Percentiles rank a stretch among this genome's conserved stretches.
Evolutionary conservation across 257 asterid species (phyloP).

Genomic region (Fraxinus excelsior): DNA sequence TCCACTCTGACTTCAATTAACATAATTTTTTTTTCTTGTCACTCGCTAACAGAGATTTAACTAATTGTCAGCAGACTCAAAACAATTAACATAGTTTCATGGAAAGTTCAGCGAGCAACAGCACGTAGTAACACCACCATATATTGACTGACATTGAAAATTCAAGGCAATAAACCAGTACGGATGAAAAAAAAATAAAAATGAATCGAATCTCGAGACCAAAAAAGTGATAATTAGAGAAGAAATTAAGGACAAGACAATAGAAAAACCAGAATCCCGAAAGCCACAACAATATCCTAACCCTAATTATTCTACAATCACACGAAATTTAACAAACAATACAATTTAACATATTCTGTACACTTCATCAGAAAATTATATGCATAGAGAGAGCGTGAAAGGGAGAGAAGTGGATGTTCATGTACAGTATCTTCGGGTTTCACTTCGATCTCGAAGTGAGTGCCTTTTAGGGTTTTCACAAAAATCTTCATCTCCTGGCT

Average conservation of each 20-base stretch:
- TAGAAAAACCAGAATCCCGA: neutral
- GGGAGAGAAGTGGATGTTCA: conserved; percentile 6
- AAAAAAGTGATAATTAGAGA: conserved; percentile 5
- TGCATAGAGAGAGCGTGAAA: conserved; percentile 9
- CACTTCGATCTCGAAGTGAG: conserved; percentile 83
- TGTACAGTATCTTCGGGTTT: conserved; percentile 69
- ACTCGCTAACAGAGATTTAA: neutral
- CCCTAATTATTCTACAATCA: conserved; percentile 44
- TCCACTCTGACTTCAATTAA: neutral
- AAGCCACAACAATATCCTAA: conserved; percentile 21
- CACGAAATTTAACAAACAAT: conserved; percentile 7
- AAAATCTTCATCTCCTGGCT: conserved; percentile 63
- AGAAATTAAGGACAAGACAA: neutral
- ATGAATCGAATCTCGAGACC: conserved; percentile 8
- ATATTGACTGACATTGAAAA: conserved; percentile 1
- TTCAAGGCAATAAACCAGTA: conserved; percentile 4
- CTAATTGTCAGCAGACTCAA: neutral
- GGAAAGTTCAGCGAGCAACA: neutral
- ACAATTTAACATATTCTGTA: conserved; percentile 6
- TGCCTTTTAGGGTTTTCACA: conserved; percentile 80
- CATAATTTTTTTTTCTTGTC: neutral
- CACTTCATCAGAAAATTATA: neutral
- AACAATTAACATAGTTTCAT: neutral
- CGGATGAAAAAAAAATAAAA: neutral
- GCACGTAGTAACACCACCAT: neutral